Conservation (phyloP, 2,329 filamentous ascomycete species). For the Plectosphaerella sp. region DNA sequence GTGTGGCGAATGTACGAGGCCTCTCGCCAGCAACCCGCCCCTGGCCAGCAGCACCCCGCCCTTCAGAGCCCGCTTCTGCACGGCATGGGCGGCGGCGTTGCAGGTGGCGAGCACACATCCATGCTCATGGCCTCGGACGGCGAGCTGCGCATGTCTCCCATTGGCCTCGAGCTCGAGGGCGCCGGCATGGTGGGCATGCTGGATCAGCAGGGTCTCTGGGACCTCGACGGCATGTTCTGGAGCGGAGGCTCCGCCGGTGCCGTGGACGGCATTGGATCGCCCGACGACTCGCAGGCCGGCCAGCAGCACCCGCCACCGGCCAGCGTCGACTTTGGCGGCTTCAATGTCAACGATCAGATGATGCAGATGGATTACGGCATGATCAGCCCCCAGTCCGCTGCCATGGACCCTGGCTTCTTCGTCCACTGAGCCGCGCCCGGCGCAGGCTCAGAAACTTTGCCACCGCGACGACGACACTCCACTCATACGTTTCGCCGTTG, state of each 20-base stretch:
- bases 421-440: slow-evolving; percentile 27
- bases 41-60: slow-evolving; percentile 18
- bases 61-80: slow-evolving; percentile 12
- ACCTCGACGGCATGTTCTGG: slow-evolving; percentile 54
- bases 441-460: not conserved
- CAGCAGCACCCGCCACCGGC: not conserved
- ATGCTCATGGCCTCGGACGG: slow-evolving; percentile 25
- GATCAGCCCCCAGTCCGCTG: slow-evolving; percentile 25
- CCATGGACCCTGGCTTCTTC: slow-evolving; percentile 37
- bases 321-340: slow-evolving; percentile 15
- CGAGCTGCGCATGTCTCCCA: slow-evolving; percentile 46
- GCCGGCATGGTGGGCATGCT: slow-evolving; percentile 48
- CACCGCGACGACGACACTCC: not conserved
- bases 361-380: slow-evolving; percentile 32
- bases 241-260: slow-evolving; percentile 31
- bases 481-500: not conserved
- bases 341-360: slow-evolving; percentile 25
- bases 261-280: not conserved
- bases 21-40: slow-evolving; percentile 30
- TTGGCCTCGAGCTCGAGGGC: slow-evolving; percentile 45
- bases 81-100: slow-evolving; percentile 18
- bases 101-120: slow-evolving; percentile 20
- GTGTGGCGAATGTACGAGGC: slow-evolving; percentile 62
- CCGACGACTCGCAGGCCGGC: slow-evolving; percentile 5
- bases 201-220: slow-evolving; percentile 51